Percentiles rank a stretch among this genome's conserved stretches.
These are phyloP conservation scores for Cucumis melo DNA, from an alignment of 306 rosid species.

Conservation along the genomic window DNA sequence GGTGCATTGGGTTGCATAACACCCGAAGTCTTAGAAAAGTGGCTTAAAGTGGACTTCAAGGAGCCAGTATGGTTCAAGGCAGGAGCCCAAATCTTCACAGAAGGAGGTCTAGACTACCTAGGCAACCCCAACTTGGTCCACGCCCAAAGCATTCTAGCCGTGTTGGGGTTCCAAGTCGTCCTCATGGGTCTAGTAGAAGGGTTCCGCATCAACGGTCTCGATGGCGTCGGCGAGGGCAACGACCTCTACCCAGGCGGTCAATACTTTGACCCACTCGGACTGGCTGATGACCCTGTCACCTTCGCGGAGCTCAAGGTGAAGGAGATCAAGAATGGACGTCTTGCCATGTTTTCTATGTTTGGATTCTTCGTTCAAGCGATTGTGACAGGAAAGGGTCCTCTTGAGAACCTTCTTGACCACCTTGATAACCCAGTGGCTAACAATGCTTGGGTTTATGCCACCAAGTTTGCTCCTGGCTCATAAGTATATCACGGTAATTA, in stretches of 20 bases:
- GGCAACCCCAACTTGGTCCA: conserved; percentile 4
- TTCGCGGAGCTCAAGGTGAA: background rate
- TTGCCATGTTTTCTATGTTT: conserved; percentile 7
- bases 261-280: conserved; percentile 1
- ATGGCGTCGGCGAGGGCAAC: background rate
- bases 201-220: conserved; percentile 4
- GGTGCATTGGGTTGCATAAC: conserved; percentile 1
- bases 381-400: background rate
- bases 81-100: background rate
- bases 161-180: background rate
- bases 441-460: conserved; percentile 5
- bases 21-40: background rate
- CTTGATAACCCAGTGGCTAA: background rate
- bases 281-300: background rate
- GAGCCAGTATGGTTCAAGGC: conserved; percentile 7
- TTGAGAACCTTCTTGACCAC: background rate
- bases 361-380: conserved; percentile 2
- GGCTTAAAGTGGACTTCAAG: conserved; percentile 1
- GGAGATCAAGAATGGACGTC: conserved; percentile 6
- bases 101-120: background rate
- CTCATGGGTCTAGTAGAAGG: conserved; percentile 1
- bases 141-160: conserved; percentile 3
- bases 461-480: conserved; percentile 4
- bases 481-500: background rate
- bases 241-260: conserved; percentile 4